phyloP scores from a whole-genome alignment of 805 yeast species.

The Kurtzmaniella fragi region DNA sequence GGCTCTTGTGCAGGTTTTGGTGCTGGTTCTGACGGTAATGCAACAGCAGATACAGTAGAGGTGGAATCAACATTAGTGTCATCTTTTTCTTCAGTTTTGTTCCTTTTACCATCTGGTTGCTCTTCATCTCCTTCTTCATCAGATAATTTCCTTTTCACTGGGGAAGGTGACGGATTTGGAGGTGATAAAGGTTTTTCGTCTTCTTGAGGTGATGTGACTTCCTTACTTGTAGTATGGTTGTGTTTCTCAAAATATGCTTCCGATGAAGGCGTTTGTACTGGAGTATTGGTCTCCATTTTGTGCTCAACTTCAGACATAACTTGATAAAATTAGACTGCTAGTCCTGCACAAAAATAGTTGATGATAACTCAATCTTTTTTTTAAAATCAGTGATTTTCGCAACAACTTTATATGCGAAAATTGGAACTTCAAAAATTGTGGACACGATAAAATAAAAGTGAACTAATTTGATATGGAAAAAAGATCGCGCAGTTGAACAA shows the following conservation, averaged over 20 bases:
- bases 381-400: not conserved
- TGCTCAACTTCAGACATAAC: conserved; percentile 22
- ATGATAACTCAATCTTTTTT: conserved; percentile 4
- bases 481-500: conserved; percentile 1
- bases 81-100: conserved; percentile 4
- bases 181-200: conserved; percentile 38
- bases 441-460: not conserved
- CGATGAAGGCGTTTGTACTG: conserved; percentile 35
- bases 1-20: conserved; percentile 74
- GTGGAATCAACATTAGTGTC: not conserved
- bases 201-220: conserved; percentile 2
- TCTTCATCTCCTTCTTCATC: conserved; percentile 18
- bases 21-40: conserved; percentile 45
- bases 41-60: not conserved
- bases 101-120: not conserved
- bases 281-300: conserved; percentile 26
- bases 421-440: not conserved
- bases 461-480: conserved; percentile 1
- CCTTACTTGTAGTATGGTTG: not conserved
- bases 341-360: conserved; percentile 2
- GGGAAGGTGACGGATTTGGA: conserved; percentile 42
- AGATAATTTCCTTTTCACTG: conserved; percentile 28
- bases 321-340: not conserved
- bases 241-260: conserved; percentile 21
- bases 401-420: not conserved